Evolutionary conservation across 805 yeast species (phyloP).

Genomic region (Candida ovalis): DNA sequence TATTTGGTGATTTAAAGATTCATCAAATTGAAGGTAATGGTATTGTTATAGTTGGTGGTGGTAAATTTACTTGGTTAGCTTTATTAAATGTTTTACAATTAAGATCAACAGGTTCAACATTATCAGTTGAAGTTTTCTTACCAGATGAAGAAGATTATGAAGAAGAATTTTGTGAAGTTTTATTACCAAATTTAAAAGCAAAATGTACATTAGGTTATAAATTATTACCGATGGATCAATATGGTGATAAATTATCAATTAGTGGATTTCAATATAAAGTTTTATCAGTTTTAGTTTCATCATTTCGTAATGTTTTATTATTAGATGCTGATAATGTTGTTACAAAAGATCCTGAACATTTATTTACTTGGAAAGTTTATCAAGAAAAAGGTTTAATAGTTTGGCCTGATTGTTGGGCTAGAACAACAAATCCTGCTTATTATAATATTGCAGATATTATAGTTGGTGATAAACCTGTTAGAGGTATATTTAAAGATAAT

Average conservation of each 20-base stretch:
- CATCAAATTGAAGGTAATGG: conserved; percentile 23
- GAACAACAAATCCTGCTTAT: conserved; percentile 60
- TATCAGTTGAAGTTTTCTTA: conserved; percentile 50
- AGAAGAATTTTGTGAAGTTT: conserved; percentile 38
- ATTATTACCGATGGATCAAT: conserved; percentile 27
- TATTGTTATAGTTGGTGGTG: conserved; percentile 52
- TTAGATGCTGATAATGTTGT: conserved; percentile 52
- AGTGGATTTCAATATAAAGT: conserved; percentile 50
- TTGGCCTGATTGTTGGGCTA: conserved; percentile 73
- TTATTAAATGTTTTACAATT: conserved; percentile 45
- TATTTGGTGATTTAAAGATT: conserved; percentile 22
- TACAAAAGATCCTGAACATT: conserved; percentile 37
- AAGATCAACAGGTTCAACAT: conserved; percentile 38
- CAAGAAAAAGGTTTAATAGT: conserved; percentile 41
- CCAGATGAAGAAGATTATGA: conserved; percentile 44
- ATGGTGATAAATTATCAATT: conserved; percentile 25
- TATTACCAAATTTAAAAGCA: conserved; percentile 41
- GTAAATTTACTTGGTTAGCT: conserved; percentile 47
- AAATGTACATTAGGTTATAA: conserved; percentile 40
- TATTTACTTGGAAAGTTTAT: conserved; percentile 44
- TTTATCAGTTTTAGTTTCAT: conserved; percentile 43
- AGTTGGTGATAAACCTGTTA: conserved; percentile 34
- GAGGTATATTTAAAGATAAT: conserved; percentile 27
- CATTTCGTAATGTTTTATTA: conserved; percentile 43
- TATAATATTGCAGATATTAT: conserved; percentile 49